Conservation (phyloP, 2,329 filamentous ascomycete genomes). For the Ceratocystis eucalypticola region DNA sequence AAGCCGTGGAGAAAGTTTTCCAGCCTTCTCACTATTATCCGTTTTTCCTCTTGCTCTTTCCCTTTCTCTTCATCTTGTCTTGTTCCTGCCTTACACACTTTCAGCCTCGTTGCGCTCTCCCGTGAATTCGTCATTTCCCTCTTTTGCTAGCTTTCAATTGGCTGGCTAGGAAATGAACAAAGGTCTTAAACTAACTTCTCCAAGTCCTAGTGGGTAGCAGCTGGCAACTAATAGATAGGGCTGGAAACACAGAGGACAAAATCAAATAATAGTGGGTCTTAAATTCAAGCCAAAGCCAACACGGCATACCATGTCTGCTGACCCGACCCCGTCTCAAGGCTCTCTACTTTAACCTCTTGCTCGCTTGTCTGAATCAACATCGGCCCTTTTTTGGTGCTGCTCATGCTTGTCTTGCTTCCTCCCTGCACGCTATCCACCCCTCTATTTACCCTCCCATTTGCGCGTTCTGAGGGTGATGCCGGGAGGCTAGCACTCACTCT, state of each 20-base stretch:
- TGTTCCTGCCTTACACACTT: not conserved
- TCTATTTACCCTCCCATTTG: not conserved
- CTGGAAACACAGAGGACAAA: not conserved
- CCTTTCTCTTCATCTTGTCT: not conserved
- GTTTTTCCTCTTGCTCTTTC: not conserved
- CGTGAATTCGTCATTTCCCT: not conserved
- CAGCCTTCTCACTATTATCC: not conserved
- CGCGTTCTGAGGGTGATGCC: not conserved
- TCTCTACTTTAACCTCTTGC: not conserved
- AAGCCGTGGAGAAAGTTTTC: not conserved
- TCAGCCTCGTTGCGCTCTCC: not conserved
- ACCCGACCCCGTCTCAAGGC: not conserved
- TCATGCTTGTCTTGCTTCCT: conserved; percentile 3
- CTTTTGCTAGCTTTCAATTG: not conserved
- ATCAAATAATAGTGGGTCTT: not conserved
- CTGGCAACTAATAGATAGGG: not conserved
- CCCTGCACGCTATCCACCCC: not conserved
- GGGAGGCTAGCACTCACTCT: not conserved
- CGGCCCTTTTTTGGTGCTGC: conserved; percentile 2
- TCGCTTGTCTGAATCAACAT: conserved; percentile 6
- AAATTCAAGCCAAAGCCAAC: not conserved
- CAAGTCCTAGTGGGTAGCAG: not conserved
- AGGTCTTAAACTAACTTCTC: not conserved
- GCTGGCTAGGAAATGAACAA: not conserved
- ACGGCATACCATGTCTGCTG: not conserved